These are phyloP conservation scores for Pseudevernia furfuracea DNA, from an alignment of 495 filamentous ascomycete genomes.

Conservation along the genomic window DNA sequence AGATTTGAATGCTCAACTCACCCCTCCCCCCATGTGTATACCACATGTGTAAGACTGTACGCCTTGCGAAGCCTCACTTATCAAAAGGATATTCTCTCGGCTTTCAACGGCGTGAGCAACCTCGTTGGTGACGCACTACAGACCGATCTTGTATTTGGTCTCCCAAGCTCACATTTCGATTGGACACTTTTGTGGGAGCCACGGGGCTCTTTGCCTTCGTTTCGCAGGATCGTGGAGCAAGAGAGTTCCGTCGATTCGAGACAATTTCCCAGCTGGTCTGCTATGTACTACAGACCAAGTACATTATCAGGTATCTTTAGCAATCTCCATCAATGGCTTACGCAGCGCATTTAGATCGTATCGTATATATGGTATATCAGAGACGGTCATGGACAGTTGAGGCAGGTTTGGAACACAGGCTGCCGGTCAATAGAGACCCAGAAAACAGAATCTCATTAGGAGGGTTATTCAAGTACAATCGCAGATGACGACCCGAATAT, in stretches of 20 bases:
- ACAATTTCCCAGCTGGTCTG: conserved; percentile 12
- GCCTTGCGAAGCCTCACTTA: conserved; percentile 6
- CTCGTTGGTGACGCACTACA: conserved; percentile 1
- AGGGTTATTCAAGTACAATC: no score
- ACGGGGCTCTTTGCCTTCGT: no score
- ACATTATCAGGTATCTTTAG: no score
- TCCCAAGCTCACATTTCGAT: conserved; percentile 13
- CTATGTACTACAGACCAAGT: no score
- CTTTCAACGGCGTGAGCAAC: conserved; percentile 9
- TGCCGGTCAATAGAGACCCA: no score
- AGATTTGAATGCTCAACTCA: conserved; percentile 3
- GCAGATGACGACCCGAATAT: no score
- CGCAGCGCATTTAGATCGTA: conserved; percentile 11
- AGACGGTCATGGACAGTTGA: conserved; percentile 9
- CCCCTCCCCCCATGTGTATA: conserved; percentile 4
- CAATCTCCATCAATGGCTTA: conserved; percentile 10
- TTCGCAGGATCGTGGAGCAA: no score
- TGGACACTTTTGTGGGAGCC: conserved; percentile 8
- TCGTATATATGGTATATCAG: conserved; percentile 13
- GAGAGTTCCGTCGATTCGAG: no score
- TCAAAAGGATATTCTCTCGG: conserved; percentile 1
- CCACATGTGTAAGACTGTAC: conserved; percentile 6
- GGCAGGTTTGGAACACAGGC: conserved; percentile 4
- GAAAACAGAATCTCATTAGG: conserved; percentile 3
- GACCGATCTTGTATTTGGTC: conserved; percentile 6